Evolutionary conservation across 495 filamentous ascomycete species (phyloP), one percentile per base, ranked within the genome.

Genomic region (Xylaria curta): DNA sequence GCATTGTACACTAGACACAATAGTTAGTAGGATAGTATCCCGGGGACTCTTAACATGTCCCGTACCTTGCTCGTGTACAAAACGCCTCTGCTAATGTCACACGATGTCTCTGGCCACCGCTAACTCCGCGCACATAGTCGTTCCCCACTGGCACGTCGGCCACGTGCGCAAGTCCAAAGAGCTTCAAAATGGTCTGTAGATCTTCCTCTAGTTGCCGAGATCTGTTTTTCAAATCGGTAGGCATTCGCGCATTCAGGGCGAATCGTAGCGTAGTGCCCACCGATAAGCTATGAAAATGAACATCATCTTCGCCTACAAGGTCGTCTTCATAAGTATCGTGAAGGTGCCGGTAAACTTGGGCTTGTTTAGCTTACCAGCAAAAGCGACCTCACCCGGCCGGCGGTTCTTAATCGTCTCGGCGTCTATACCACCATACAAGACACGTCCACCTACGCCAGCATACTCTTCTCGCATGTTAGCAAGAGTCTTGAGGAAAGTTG

Each of bases 131-230:
- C 19, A 95, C 87, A 72, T 90, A 95, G 76, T 91, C 92, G 78
- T 97, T 93, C 24, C 95, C 95, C 19, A 98, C 94, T 28, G 90
- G 85, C 0, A 95, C 97, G 74, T 95, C 87, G 75, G 88, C 87
- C 0, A 94, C 96, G 76, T 97, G 93, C 7, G 78, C 79, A 26
- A 87, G 93, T n/a, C 89, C 79, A 79, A 87, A 54, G 26, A 54
- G 24, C 51, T 54, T 54, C 24, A 54, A 92, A 59, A 91, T 89
- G 10, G 51, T 54, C 12, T 54, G 51, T 24, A 54, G 24, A 15
- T 54, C 51, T 54, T 54, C 51, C 24, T 54, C 51, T 3, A 54
- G 51, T 10, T 54, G 24, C 51, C 10, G 51, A 54, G 51, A 54
- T 12, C 51, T 54, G 51, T 54, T 54, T 28, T 28, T 24, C 51